A percentile compares a stretch with the other conserved stretches of the same genome.
phyloP scores from a whole-genome alignment of 2,329 filamentous ascomycete genomes.

The Cyphellophora attinorum region DNA sequence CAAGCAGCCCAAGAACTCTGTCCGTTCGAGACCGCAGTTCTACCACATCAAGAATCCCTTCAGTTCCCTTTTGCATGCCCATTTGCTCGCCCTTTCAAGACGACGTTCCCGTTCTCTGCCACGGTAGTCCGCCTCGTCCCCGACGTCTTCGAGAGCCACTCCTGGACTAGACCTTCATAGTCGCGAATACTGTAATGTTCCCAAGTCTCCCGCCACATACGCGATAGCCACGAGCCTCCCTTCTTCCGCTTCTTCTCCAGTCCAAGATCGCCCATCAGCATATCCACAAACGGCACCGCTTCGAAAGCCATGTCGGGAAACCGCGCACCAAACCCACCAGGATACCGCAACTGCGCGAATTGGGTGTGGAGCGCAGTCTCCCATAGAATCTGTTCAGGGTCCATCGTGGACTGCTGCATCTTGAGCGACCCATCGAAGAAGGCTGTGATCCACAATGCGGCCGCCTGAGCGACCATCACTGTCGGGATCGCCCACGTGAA shows the following conservation, averaged over 20 bases:
- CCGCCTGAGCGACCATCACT: slow-evolving; percentile 28
- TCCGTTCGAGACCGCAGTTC: no score
- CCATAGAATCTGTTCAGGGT: slow-evolving; percentile 19
- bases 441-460: slow-evolving; percentile 54
- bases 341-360: slow-evolving; percentile 62
- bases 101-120: no score
- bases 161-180: slow-evolving; percentile 30
- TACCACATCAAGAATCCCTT: no score
- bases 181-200: slow-evolving; percentile 31
- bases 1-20: no score
- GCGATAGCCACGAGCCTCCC: neutral
- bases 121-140: no score
- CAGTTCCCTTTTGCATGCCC: no score
- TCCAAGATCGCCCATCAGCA: slow-evolving; percentile 57
- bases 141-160: slow-evolving; percentile 22
- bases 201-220: slow-evolving; percentile 23
- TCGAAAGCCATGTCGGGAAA: slow-evolving; percentile 70
- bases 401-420: neutral
- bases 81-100: no score
- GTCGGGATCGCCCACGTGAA: slow-evolving; percentile 37
- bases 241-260: slow-evolving; percentile 36
- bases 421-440: slow-evolving; percentile 48
- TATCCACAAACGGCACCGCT: slow-evolving; percentile 61
- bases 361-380: slow-evolving; percentile 56
- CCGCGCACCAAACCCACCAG: slow-evolving; percentile 52